These are phyloP conservation scores for Oryza coarctata DNA, from an alignment of 176 grass and related monocot species.

Conservation along the genomic window DNA sequence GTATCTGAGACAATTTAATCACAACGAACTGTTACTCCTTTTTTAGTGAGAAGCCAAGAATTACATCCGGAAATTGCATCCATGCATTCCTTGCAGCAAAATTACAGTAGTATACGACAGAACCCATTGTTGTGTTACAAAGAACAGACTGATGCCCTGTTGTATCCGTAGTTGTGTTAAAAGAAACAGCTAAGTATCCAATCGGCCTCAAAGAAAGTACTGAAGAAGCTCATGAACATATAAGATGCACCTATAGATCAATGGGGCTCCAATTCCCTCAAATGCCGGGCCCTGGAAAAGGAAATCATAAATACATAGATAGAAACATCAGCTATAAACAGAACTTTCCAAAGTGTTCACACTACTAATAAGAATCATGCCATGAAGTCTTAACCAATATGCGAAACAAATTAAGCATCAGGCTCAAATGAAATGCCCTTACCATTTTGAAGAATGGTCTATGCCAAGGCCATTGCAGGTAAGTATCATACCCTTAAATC, in stretches of 20 bases:
- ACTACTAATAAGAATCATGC: background rate
- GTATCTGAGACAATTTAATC: background rate
- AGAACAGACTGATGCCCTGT: background rate
- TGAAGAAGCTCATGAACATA: background rate
- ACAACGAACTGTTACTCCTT: background rate
- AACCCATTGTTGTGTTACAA: constrained; percentile 5
- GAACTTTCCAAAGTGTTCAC: background rate
- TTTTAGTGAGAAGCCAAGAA: background rate
- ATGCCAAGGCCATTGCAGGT: constrained; percentile 85
- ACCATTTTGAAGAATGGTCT: constrained; percentile 55
- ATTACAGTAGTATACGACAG: background rate
- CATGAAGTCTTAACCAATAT: background rate
- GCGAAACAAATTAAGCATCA: background rate
- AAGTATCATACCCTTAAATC: constrained; percentile 85
- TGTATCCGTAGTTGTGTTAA: background rate
- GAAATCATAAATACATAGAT: constrained; percentile 8
- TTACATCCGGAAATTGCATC: background rate
- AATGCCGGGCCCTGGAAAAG: constrained; percentile 39
- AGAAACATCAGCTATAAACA: background rate
- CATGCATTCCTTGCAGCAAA: constrained; percentile 7
- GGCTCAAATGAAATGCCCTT: constrained; percentile 20
- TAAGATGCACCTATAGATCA: constrained; percentile 34
- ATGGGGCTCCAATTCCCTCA: constrained; percentile 53
- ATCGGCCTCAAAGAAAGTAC: constrained; percentile 15
- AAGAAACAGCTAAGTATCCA: constrained; percentile 13